phyloP scores from a whole-genome alignment of 257 asterid genomes.

The Plantago major region DNA sequence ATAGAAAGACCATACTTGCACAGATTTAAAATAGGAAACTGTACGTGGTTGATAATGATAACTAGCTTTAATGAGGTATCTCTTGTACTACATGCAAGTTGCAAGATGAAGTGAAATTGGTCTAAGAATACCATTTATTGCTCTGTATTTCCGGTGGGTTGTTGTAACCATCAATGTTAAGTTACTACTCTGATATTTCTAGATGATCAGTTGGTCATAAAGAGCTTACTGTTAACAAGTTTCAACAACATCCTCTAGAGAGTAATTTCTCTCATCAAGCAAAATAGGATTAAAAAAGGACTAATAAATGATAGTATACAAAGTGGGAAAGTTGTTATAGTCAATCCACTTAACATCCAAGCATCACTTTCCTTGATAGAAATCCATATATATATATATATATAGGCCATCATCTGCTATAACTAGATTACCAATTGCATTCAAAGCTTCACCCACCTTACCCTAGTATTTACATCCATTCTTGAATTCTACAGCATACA shows the following conservation, averaged over 20 bases:
- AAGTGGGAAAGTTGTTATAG: conserved; percentile 9
- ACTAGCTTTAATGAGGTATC: no score
- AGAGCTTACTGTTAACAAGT: background rate
- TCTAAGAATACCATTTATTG: no score
- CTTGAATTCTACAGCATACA: background rate
- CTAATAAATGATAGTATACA: no score
- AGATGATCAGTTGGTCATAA: background rate
- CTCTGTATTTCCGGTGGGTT: conserved; percentile 13
- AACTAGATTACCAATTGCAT: background rate
- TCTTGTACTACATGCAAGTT: no score
- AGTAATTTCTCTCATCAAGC: conserved; percentile 2
- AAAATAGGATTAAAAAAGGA: background rate
- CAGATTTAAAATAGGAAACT: no score
- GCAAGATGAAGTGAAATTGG: no score
- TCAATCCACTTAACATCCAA: conserved; percentile 32
- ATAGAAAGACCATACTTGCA: no score
- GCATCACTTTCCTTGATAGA: background rate
- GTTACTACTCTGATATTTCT: background rate
- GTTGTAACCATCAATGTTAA: conserved; percentile 8
- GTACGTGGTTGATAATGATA: no score
- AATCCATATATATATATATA: conserved; percentile 19
- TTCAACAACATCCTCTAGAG: conserved; percentile 3
- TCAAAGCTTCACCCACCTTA: background rate
- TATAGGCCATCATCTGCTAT: conserved; percentile 17
- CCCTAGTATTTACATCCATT: background rate